Conservation (phyloP, 2,329 filamentous ascomycete genomes). For the Polytolypa hystricis region DNA sequence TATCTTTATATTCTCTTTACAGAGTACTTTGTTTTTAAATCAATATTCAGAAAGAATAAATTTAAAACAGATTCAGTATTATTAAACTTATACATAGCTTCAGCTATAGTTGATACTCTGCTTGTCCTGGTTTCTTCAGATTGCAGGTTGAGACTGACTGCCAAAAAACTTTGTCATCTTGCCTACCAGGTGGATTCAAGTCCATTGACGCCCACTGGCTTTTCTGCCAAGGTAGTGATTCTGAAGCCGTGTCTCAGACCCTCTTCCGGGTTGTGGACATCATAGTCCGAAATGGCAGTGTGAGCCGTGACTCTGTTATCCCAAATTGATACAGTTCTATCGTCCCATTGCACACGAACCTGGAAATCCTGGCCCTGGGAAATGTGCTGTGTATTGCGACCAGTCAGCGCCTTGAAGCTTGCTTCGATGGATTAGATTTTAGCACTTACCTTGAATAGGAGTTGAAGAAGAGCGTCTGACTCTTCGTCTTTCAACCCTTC, state of each 20-base stretch:
- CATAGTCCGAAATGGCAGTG: conserved; percentile 26
- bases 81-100: too few species aligned
- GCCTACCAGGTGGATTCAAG: conserved; percentile 1
- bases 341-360: conserved; percentile 22
- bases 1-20: too few species aligned
- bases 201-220: conserved; percentile 8
- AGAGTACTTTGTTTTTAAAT: too few species aligned
- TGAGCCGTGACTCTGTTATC: conserved; percentile 27
- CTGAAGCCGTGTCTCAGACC: conserved; percentile 20
- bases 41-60: too few species aligned
- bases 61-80: too few species aligned
- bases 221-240: conserved; percentile 21
- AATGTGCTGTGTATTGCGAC: conserved; percentile 27
- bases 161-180: too few species aligned
- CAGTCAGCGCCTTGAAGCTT: conserved; percentile 4
- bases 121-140: too few species aligned
- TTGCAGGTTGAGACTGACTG: too few species aligned
- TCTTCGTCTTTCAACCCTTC: conserved; percentile 35
- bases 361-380: conserved; percentile 26
- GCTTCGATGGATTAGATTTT: conserved; percentile 5
- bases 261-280: conserved; percentile 9
- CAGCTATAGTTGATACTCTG: too few species aligned
- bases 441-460: conserved; percentile 19
- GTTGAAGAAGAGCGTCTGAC: conserved; percentile 29
- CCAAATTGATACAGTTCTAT: conserved; percentile 21